phyloP scores from a whole-genome alignment of 139 green algal species.

The Axilococcus clingmanii region DNA sequence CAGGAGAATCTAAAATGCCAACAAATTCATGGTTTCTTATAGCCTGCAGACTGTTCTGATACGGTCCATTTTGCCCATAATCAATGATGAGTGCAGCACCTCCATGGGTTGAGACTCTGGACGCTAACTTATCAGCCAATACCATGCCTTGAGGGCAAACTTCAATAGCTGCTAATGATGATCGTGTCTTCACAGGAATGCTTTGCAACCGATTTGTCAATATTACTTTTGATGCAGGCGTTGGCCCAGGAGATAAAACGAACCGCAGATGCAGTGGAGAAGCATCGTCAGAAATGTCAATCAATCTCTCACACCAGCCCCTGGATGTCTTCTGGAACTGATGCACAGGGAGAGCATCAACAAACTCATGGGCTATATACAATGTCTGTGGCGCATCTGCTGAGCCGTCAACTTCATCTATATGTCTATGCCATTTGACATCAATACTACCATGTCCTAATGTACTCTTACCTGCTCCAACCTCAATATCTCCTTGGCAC shows the following conservation, averaged over 20 bases:
- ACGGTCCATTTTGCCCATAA: conserved; percentile 76
- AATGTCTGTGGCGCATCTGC: conserved; percentile 39
- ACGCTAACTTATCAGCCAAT: conserved; percentile 48
- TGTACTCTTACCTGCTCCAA: not conserved
- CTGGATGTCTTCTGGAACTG: conserved; percentile 67
- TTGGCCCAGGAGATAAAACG: conserved; percentile 68
- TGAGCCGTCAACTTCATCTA: conserved; percentile 52
- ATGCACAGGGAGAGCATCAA: conserved; percentile 95
- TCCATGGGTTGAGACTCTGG: conserved; percentile 49
- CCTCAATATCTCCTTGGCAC: not conserved
- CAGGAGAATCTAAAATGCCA: conserved; percentile 58
- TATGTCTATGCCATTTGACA: conserved; percentile 56
- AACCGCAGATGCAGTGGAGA: conserved; percentile 49
- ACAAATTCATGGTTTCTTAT: conserved; percentile 55
- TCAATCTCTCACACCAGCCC: conserved; percentile 72
- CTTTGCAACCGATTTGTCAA: conserved; percentile 53
- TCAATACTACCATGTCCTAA: conserved; percentile 9
- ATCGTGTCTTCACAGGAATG: conserved; percentile 19
- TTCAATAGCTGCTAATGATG: conserved; percentile 35
- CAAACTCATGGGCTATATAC: conserved; percentile 91
- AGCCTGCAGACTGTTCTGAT: conserved; percentile 60
- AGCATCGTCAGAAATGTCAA: conserved; percentile 50
- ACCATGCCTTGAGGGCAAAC: conserved; percentile 57
- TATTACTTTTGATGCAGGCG: conserved; percentile 47
- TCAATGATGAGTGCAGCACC: conserved; percentile 91